Base-by-base conservation (phyloP, 352 stramenopile species). In the Phytophthora lateralis region DNA sequence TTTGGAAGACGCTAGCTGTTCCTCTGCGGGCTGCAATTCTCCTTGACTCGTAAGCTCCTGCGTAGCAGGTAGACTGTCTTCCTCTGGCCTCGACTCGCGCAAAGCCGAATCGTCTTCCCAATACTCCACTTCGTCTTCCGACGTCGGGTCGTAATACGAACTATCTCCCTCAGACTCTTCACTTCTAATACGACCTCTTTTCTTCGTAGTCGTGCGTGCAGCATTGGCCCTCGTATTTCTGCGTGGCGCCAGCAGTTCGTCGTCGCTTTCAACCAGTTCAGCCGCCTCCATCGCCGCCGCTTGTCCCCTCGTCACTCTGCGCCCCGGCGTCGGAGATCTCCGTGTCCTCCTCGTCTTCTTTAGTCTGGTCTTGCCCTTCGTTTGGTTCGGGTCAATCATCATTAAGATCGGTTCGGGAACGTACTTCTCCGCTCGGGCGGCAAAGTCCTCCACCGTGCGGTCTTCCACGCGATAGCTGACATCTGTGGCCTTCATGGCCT, bases 401-500 rank as follows among this genome's bases (percentile, higher is more conserved):
- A 20, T 17, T 32, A 67, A 41, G 6, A 66, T 55, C 30, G 14
- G 4, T 15, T 58, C 32, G 15, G 56, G 51, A 10, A 67, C 18
- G 30, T 43, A 71, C 39, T 67, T 67, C 2, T 9, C 29, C 17
- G 63, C 63, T 14, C 63, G 63, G 7, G 20, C 17, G 5, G 63
- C 57, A 44, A 67, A 67, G 5, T 67, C 56, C 50, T 67, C 63
- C 6, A 50, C 26, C 14, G 57, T 63, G 26, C 63, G 63, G 27
- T 55, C 57, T 17, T 48, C 9, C 4, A 67, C 53, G 38, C 6
- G 42, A 14, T 66, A 71, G 2, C 39, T 62, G 7, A 15, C 1
- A 27, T 66, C 44, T 39, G 42, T 52, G 18, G n/a, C 17, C 30
- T 54, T 63, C 65, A 73, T 69, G n/a, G 2, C 18, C 8, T 69